Base-by-base conservation (phyloP, 768 basidiomycete species). In the Leccinum subgranulosum region DNA sequence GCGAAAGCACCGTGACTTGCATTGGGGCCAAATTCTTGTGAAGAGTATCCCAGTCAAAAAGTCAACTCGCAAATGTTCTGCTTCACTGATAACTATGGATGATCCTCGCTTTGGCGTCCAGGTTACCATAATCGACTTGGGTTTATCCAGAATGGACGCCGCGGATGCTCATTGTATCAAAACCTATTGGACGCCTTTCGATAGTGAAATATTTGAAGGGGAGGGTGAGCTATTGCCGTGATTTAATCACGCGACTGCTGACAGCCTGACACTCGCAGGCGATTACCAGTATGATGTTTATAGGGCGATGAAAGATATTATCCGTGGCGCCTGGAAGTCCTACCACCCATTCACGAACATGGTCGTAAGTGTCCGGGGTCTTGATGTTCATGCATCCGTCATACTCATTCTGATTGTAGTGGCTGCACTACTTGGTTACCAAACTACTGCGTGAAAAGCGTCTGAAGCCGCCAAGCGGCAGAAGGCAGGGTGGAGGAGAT, bases 271-370 rank as follows among this genome's bases (percentile, higher is more conserved):
- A 49, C 49, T 14, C 60, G 54, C 59, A 90, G 89, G 93, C 10
- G 92, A 94, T 69, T 90, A 92, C 66, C 97, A 98, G 71, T 98
- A 93, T 71, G 94, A 98, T 67, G 79, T 98, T 4, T 99, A 99
- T 67, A 84, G 96, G 45, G 82, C 87, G 74, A 98, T 98, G 92
- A 78, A 79, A 50, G 75, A 77, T 29, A 74, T 84, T 60, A 84
- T 83, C 48, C 74, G 78, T 6, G 76, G 76, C 34, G 69, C 77
- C 43, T 99, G 97, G 97, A 81, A 83, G 62, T 79, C 72, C 10
- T 97, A 86, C 69, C 79, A 84, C 55, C 93, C 93, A 2, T 72
- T 88, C 17, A 94, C 93, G 10, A 98, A 98, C 69, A 85, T 97
- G 36, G 85, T 98, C 84, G 96, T 95, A 66, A 67, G 84, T 65